Conservation (phyloP, 768 basidiomycete genomes). For the Chalciporus sphaerocephalus region DNA sequence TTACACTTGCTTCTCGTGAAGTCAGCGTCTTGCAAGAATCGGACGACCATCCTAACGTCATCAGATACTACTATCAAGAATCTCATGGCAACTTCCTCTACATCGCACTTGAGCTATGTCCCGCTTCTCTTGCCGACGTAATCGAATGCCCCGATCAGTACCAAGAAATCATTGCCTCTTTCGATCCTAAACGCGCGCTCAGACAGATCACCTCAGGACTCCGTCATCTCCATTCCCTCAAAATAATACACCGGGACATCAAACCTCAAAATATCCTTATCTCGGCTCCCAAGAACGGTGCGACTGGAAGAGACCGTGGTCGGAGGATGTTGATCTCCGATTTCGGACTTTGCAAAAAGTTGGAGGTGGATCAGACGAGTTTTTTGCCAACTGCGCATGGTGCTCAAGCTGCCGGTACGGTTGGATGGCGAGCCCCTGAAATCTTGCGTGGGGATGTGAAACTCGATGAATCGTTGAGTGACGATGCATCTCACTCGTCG, state of each 20-base stretch:
- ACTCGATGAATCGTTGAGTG: slow-evolving; percentile 67
- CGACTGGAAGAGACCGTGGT: slow-evolving; percentile 37
- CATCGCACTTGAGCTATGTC: slow-evolving; percentile 94
- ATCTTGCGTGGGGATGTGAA: slow-evolving; percentile 92
- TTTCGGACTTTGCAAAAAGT: slow-evolving; percentile 93
- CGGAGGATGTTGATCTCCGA: slow-evolving; percentile 92
- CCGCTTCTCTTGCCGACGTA: slow-evolving; percentile 83
- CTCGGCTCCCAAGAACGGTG: slow-evolving; percentile 59
- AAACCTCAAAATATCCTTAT: slow-evolving; percentile 98
- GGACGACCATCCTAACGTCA: slow-evolving; percentile 98
- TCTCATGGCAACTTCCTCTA: slow-evolving; percentile 90
- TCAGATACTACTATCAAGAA: slow-evolving; percentile 98
- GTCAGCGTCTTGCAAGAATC: slow-evolving; percentile 93
- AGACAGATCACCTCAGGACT: slow-evolving; percentile 84
- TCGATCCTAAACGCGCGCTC: slow-evolving; percentile 86
- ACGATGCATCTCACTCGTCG: slow-evolving; percentile 64
- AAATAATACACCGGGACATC: slow-evolving; percentile 97
- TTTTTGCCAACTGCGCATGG: slow-evolving; percentile 92
- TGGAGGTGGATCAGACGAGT: slow-evolving; percentile 94
- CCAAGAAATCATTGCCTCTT: slow-evolving; percentile 71
- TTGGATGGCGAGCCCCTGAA: slow-evolving; percentile 98
- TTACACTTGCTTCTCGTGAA: slow-evolving; percentile 90
- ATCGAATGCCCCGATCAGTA: slow-evolving; percentile 75
- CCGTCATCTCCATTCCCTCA: slow-evolving; percentile 86
- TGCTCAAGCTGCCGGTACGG: slow-evolving; percentile 84